phyloP scores from a whole-genome alignment of 2,329 filamentous ascomycete species.

The Cryphonectria naterciae region DNA sequence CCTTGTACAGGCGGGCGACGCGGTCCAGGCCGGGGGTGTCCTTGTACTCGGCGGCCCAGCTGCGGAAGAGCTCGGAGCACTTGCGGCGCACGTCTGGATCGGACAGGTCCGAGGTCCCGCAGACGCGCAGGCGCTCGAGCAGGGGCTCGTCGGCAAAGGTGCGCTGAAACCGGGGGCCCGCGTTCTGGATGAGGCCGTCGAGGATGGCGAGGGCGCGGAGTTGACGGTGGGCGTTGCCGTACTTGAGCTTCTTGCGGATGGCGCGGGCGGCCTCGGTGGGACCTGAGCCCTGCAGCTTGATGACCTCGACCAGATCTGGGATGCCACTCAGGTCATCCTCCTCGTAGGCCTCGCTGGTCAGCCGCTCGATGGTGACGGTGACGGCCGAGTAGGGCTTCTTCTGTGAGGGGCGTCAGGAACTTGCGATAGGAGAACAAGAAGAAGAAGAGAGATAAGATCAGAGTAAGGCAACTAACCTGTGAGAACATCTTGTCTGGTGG shows the following conservation, averaged over 20 bases:
- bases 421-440: not conserved
- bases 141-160: slow-evolving; percentile 89
- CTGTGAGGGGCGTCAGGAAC: slow-evolving; percentile 40
- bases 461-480: slow-evolving; percentile 17
- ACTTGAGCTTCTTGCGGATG: slow-evolving; percentile 97
- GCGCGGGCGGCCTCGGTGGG: slow-evolving; percentile 89
- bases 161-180: slow-evolving; percentile 82
- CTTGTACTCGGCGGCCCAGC: slow-evolving; percentile 85
- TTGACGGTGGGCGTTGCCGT: slow-evolving; percentile 92
- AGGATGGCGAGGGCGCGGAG: slow-evolving; percentile 85
- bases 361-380: slow-evolving; percentile 86
- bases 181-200: slow-evolving; percentile 93
- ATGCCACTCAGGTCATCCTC: slow-evolving; percentile 92
- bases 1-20: slow-evolving; percentile 78
- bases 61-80: slow-evolving; percentile 81
- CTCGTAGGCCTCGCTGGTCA: slow-evolving; percentile 87
- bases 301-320: slow-evolving; percentile 90
- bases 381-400: slow-evolving; percentile 93
- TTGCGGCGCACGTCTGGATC: slow-evolving; percentile 87
- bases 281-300: slow-evolving; percentile 84
- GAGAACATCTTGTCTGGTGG: slow-evolving; percentile 25
- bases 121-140: slow-evolving; percentile 86
- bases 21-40: slow-evolving; percentile 77
- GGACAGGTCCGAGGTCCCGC: slow-evolving; percentile 81
- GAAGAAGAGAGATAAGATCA: not conserved